Conservation (phyloP, 148 eudicot species). For the Silene latifolia region DNA sequence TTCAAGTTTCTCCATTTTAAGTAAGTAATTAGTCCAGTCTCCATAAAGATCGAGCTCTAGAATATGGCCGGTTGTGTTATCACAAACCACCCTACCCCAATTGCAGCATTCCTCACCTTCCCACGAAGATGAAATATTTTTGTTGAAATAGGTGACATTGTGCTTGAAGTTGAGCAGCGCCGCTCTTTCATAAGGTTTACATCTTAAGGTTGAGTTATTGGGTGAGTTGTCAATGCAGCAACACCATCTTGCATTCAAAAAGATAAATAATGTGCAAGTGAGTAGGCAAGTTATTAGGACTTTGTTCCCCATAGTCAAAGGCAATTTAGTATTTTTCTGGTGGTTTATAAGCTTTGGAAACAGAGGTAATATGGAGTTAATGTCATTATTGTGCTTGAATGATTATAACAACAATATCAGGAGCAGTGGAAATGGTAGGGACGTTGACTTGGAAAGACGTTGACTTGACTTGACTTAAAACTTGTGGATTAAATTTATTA, state of each 20-base stretch:
- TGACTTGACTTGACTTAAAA: too few species aligned
- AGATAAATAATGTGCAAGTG: neutral
- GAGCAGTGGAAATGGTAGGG: too few species aligned
- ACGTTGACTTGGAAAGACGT: too few species aligned
- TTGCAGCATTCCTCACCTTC: conserved; percentile 10
- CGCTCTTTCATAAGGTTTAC: neutral
- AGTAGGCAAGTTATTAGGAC: neutral
- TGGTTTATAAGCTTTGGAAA: too few species aligned
- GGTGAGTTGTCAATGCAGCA: neutral
- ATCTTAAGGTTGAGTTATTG: neutral
- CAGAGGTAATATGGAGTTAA: too few species aligned
- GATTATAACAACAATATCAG: too few species aligned
- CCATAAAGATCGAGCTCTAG: neutral
- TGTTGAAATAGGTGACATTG: neutral
- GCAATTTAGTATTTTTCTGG: too few species aligned
- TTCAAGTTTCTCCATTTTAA: neutral
- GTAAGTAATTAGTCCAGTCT: neutral
- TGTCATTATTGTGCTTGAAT: too few species aligned
- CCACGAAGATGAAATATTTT: neutral
- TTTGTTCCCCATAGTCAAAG: neutral
- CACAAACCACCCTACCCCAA: conserved; percentile 1
- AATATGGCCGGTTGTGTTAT: conserved; percentile 2
- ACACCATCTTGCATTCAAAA: neutral
- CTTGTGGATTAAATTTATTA: too few species aligned
- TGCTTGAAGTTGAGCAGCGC: neutral